phyloP scores from a whole-genome alignment of 352 stramenopile genomes.

The Aphanomyces invadans region DNA sequence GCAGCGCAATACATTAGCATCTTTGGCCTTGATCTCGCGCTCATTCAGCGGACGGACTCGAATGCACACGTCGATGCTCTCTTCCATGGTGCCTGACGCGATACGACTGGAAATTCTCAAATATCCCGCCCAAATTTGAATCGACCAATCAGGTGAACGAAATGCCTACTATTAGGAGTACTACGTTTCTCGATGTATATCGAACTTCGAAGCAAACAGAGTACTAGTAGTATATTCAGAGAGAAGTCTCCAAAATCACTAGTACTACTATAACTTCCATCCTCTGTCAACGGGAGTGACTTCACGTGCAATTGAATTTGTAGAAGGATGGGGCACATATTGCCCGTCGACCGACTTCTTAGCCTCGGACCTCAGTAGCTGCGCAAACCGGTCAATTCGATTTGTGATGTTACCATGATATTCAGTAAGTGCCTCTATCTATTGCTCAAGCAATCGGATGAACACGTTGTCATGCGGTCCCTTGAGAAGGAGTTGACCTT shows the following conservation, averaged over 20 bases:
- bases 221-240: background rate
- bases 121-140: conserved; percentile 12
- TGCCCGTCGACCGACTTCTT: no score
- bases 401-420: background rate
- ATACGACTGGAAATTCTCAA: background rate
- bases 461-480: conserved; percentile 69
- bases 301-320: no score
- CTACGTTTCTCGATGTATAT: background rate
- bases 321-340: no score
- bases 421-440: background rate
- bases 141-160: background rate
- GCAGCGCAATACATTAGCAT: conserved; percentile 39
- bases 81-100: conserved; percentile 22
- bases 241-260: no score
- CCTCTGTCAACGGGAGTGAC: no score
- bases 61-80: conserved; percentile 80
- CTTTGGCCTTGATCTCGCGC: conserved; percentile 42
- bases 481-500: conserved; percentile 77
- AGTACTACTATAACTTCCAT: background rate
- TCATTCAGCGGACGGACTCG: conserved; percentile 71
- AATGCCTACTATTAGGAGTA: background rate
- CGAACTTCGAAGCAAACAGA: background rate
- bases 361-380: background rate
- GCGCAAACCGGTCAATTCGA: background rate
- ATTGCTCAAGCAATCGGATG: conserved; percentile 43